Evolutionary conservation across 2,329 filamentous ascomycete species (phyloP), one percentile per base, ranked within the genome.

Genomic region (Aspergillus fumigatiaffinis): DNA sequence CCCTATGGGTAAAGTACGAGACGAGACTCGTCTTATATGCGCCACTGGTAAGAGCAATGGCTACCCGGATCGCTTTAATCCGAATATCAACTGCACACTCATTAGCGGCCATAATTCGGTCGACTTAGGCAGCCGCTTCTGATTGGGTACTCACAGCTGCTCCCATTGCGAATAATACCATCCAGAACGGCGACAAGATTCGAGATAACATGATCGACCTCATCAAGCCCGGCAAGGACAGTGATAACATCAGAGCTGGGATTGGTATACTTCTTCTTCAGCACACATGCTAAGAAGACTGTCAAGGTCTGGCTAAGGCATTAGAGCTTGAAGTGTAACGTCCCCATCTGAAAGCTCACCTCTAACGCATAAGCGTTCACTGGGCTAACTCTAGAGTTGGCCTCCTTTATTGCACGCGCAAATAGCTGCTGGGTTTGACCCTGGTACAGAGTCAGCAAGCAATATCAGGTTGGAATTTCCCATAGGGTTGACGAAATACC

Each of bases 221-320:
- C 84, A 77, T 97, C 89, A 53, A 99, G 84, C 5, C 94, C 94
- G 4, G 92, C 91, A 51, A 99, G 82, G 35, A 97, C 83, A 56
- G 88, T 87, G 69, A 99, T 96, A 66, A 97, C 89, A 75, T 97
- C 94, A 51, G 94, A 94, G 73, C 92, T 97, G 5, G 92, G 90
- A 68, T 97, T 97, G 25, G 90, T 92, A 74, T 96, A 99, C 73
- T 89, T 91, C 77, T 97, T 99, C 57, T 85, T 84, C 60, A 97
- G 80, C 20, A 96, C 83, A 54, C 87, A 86, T 51, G 88, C 87
- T 71, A 99, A 83, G 75, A 97, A 97, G 50, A 90, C 87, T 73
- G 89, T 92, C 70, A 97, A 83, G 59, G 92, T 97, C 90, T 97
- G 73, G 3, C 5, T 44, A 68, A 64, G 14, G 29, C 26, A 50